These are phyloP conservation scores for Gilbertella persicaria DNA, from an alignment of 371 early-diverging fungal genomes.

Conservation along the genomic window DNA sequence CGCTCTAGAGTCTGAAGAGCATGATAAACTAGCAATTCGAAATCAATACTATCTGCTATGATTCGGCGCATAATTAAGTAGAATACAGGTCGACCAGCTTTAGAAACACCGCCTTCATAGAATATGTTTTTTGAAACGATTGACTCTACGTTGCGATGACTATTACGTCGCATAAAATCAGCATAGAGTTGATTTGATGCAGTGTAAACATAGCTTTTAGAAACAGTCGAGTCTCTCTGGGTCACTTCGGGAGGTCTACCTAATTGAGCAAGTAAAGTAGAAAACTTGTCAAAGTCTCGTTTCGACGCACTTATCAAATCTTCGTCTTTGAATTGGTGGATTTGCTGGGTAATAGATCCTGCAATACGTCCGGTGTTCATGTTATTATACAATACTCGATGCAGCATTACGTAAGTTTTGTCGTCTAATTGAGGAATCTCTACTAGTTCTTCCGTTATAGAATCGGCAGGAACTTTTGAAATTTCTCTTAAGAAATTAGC, in stretches of 20 bases:
- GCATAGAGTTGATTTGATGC: conserved; percentile 57
- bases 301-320: conserved; percentile 34
- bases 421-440: conserved; percentile 46
- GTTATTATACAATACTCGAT: conserved; percentile 68
- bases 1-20: conserved; percentile 69
- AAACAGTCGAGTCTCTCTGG: conserved; percentile 40
- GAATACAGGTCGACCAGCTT: conserved; percentile 77
- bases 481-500: conserved; percentile 60
- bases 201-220: conserved; percentile 40
- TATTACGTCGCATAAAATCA: conserved; percentile 80
- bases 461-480: conserved; percentile 42
- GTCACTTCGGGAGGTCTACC: conserved; percentile 66
- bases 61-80: conserved; percentile 81
- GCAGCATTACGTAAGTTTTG: conserved; percentile 57
- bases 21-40: conserved; percentile 77
- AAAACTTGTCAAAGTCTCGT: conserved; percentile 70
- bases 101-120: conserved; percentile 79
- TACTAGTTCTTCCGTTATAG: conserved; percentile 25
- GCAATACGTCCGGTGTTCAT: conserved; percentile 73
- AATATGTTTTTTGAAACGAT: conserved; percentile 68
- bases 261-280: conserved; percentile 80
- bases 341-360: conserved; percentile 61
- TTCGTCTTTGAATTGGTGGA: no score
- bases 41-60: conserved; percentile 72
- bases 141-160: conserved; percentile 59